These are phyloP conservation scores for Apostasia ramifera DNA, from an alignment of 106 monocot species.

Conservation along the genomic window DNA sequence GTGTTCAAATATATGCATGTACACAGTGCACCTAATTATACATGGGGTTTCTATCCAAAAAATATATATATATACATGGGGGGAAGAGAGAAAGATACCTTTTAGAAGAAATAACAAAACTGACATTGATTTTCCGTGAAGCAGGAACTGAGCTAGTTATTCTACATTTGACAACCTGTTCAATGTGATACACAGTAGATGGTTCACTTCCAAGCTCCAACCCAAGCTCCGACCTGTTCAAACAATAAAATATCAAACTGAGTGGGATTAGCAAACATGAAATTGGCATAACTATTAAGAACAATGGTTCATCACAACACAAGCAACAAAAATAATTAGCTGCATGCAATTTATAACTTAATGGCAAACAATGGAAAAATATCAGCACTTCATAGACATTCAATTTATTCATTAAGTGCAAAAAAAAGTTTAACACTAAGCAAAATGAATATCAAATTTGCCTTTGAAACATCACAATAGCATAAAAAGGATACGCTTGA, in stretches of 20 bases:
- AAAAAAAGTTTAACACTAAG: too few relatives aligned
- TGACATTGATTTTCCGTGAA: constrained; percentile 60
- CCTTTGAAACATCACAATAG: too few relatives aligned
- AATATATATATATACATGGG: background rate
- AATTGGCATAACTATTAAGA: background rate
- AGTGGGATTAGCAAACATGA: background rate
- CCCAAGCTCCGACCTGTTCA: constrained; percentile 77
- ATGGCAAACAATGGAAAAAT: constrained; percentile 2
- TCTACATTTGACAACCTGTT: constrained; percentile 94
- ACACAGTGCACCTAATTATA: too few relatives aligned
- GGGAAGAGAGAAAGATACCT: constrained; percentile 35
- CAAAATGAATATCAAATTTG: too few relatives aligned
- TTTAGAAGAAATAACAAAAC: constrained; percentile 67
- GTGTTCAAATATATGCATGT: too few relatives aligned
- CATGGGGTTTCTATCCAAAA: too few relatives aligned
- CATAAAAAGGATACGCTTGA: too few relatives aligned
- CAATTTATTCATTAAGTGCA: too few relatives aligned
- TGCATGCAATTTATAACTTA: background rate
- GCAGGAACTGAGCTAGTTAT: constrained; percentile 51
- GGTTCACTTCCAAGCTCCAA: constrained; percentile 75
- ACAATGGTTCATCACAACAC: background rate
- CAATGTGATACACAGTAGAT: constrained; percentile 66
- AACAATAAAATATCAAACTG: background rate
- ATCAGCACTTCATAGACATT: background rate
- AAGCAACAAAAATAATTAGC: background rate